Conservation (phyloP, 768 basidiomycete species). For the Suillus subluteus region DNA sequence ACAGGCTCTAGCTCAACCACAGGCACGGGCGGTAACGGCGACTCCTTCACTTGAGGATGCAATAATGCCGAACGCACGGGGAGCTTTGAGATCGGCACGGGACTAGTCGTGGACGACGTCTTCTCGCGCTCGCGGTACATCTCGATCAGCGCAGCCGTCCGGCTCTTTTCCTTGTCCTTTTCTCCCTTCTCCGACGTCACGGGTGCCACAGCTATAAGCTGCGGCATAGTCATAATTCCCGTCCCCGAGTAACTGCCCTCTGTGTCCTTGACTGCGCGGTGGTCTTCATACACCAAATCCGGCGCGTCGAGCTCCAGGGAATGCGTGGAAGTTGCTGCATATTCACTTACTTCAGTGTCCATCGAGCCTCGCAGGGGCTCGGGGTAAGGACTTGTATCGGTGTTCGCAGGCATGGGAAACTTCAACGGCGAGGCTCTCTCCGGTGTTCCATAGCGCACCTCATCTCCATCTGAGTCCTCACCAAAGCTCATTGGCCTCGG, state of each 20-base stretch:
- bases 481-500: conserved; percentile 22
- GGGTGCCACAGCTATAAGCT: conserved; percentile 12
- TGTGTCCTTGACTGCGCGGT: conserved; percentile 23
- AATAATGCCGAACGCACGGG: conserved; percentile 36
- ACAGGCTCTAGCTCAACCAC: conserved; percentile 8
- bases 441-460: conserved; percentile 36
- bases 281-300: conserved; percentile 30
- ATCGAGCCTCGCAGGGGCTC: conserved; percentile 35
- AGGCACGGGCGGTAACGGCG: conserved; percentile 14
- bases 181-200: conserved; percentile 24
- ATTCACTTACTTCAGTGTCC: conserved; percentile 37
- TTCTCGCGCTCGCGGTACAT: conserved; percentile 81
- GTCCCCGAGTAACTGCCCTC: conserved; percentile 29
- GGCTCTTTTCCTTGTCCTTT: conserved; percentile 45
- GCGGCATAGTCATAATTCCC: conserved; percentile 35
- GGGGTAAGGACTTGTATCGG: conserved; percentile 14
- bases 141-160: conserved; percentile 80
- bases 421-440: conserved; percentile 18
- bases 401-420: conserved; percentile 1
- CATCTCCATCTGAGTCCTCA: conserved; percentile 39
- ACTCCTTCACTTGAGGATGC: conserved; percentile 13
- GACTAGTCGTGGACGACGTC: conserved; percentile 28
- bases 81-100: conserved; percentile 33
- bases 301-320: conserved; percentile 32
- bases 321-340: conserved; percentile 33